Percentiles rank a stretch among this genome's conserved stretches.
phyloP scores from a whole-genome alignment of 2,329 filamentous ascomycete species.

The Myriosclerotinia curreyana region DNA sequence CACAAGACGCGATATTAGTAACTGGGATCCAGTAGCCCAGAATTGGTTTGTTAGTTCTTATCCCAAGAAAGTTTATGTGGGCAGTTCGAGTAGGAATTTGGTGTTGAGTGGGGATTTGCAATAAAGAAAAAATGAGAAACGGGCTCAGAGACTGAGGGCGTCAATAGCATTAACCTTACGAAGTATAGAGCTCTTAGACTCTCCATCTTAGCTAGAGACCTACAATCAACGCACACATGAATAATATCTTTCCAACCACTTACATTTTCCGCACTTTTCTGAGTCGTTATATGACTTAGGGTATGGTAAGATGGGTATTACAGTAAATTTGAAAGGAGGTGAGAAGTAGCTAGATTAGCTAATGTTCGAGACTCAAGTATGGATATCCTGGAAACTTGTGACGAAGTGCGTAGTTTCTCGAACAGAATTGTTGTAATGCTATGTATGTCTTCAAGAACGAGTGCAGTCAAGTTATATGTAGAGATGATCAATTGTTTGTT shows the following conservation, averaged over 20 bases:
- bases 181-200: too few species aligned
- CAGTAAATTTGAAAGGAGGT: neutral
- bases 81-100: slow-evolving; percentile 35
- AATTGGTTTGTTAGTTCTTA: slow-evolving; percentile 65
- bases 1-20: slow-evolving; percentile 78
- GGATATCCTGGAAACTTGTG: too few species aligned
- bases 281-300: neutral
- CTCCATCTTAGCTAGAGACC: too few species aligned
- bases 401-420: too few species aligned
- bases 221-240: too few species aligned
- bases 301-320: neutral
- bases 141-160: too few species aligned
- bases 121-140: slow-evolving; percentile 38
- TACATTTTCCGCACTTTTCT: too few species aligned
- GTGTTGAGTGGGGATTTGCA: slow-evolving; percentile 39
- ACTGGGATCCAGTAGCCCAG: slow-evolving; percentile 75
- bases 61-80: slow-evolving; percentile 38
- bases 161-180: too few species aligned
- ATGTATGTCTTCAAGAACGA: neutral
- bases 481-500: neutral
- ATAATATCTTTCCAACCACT: too few species aligned
- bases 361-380: too few species aligned
- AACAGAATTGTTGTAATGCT: too few species aligned
- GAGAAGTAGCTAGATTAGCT: too few species aligned
- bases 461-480: neutral